Conservation (phyloP, 495 filamentous ascomycete genomes). For the Chaetomidium leptoderma region DNA sequence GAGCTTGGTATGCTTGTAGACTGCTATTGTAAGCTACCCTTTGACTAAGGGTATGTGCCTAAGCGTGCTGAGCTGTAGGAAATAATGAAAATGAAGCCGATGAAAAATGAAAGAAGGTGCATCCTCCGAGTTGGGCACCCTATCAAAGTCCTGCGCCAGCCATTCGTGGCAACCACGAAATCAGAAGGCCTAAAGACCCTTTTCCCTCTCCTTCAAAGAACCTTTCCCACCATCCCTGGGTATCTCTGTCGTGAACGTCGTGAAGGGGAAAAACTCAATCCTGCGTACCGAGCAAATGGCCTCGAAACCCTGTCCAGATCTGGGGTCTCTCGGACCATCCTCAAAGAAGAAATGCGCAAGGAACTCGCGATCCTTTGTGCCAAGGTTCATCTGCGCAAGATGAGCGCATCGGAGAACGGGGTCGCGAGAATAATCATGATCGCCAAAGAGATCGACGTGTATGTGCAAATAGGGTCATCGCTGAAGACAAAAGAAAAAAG, state of each 20-base stretch:
- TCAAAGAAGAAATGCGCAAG: neutral
- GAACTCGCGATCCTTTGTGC: neutral
- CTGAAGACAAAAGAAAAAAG: neutral
- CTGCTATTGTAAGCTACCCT: neutral
- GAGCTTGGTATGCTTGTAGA: neutral
- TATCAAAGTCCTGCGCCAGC: neutral
- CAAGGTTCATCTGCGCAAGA: neutral
- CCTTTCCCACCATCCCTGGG: neutral
- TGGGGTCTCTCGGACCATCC: neutral
- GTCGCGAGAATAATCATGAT: neutral
- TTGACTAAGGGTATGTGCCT: neutral
- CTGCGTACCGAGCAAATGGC: neutral
- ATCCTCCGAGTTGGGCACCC: constrained; percentile 5
- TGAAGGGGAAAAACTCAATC: neutral
- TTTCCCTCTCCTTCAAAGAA: neutral
- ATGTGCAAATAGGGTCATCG: neutral
- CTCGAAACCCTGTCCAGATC: neutral
- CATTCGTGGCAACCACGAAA: neutral
- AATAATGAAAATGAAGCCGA: constrained; percentile 2
- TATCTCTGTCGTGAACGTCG: neutral
- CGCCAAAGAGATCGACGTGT: neutral
- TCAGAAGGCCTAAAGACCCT: neutral
- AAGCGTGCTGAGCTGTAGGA: neutral
- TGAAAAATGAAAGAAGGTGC: neutral
- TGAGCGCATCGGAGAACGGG: neutral